Conservation (phyloP, 768 basidiomycete genomes). For the Tulasnella calospora region DNA sequence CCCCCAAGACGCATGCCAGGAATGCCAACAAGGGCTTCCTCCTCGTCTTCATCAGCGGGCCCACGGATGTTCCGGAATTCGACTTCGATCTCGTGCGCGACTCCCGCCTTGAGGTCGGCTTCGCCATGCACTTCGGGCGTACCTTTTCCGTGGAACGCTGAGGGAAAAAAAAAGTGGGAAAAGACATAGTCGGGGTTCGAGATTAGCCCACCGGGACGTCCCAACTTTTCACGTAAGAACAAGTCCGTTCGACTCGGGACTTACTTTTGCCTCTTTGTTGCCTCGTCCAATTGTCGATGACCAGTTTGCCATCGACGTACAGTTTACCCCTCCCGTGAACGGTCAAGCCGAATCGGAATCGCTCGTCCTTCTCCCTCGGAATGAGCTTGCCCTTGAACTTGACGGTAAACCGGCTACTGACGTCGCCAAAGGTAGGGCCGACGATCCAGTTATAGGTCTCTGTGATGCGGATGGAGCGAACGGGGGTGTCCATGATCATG, state of each 20-base stretch:
- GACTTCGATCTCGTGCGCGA: slow-evolving; percentile 51
- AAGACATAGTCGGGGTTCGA: slow-evolving; percentile 55
- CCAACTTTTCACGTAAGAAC: background rate
- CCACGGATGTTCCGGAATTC: slow-evolving; percentile 55
- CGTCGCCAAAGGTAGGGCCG: slow-evolving; percentile 55
- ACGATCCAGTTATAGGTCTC: slow-evolving; percentile 53
- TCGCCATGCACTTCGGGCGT: slow-evolving; percentile 59
- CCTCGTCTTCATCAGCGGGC: slow-evolving; percentile 37
- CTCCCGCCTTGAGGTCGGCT: slow-evolving; percentile 45
- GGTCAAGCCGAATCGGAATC: slow-evolving; percentile 37
- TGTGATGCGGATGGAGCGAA: slow-evolving; percentile 49
- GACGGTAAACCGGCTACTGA: slow-evolving; percentile 52
- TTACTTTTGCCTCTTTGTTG: slow-evolving; percentile 59
- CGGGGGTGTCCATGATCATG: slow-evolving; percentile 41
- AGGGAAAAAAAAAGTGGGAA: slow-evolving; percentile 29
- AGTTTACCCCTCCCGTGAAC: slow-evolving; percentile 49
- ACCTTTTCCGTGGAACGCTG: slow-evolving; percentile 57
- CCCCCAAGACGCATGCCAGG: slow-evolving; percentile 32
- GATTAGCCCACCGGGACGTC: background rate
- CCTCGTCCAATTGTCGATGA: slow-evolving; percentile 73
- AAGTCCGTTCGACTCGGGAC: background rate
- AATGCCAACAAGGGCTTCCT: background rate
- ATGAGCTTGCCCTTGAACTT: slow-evolving; percentile 51
- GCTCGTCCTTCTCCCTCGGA: slow-evolving; percentile 35
- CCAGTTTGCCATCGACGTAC: slow-evolving; percentile 45